A percentile compares a stretch with the other conserved stretches of the same genome.
Evolutionary conservation across 2,329 filamentous ascomycete species (phyloP).

Genomic region (Didymella exigua): DNA sequence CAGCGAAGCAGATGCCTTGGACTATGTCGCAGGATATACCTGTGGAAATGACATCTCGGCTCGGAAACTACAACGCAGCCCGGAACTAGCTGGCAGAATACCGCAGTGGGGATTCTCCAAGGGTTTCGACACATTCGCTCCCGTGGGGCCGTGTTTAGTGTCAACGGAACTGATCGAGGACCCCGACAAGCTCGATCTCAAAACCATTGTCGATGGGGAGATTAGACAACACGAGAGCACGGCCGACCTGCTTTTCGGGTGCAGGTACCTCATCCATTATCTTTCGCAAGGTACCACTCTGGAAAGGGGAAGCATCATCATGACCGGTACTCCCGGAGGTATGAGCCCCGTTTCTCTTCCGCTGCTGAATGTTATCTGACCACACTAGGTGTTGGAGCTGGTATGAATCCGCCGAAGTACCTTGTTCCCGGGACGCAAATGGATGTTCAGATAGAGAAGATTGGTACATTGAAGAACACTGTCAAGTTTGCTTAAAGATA

Average conservation of each 20-base stretch:
- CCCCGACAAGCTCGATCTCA: neutral
- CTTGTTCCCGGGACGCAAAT: too few relatives aligned
- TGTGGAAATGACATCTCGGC: constrained; percentile 49
- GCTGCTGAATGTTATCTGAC: too few relatives aligned
- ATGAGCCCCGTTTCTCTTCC: too few relatives aligned
- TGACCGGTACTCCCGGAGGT: constrained; percentile 41
- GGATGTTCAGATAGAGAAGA: too few relatives aligned
- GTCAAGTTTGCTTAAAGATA: too few relatives aligned
- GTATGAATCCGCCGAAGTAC: too few relatives aligned
- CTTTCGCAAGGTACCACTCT: neutral
- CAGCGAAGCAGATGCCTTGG: constrained; percentile 50
- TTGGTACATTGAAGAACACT: too few relatives aligned
- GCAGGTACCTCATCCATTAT: neutral
- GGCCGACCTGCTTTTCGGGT: neutral
- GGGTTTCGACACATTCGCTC: constrained; percentile 60
- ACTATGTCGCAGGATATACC: constrained; percentile 61
- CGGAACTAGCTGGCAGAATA: too few relatives aligned
- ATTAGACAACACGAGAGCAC: neutral
- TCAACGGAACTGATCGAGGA: constrained; percentile 44
- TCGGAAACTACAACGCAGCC: constrained; percentile 31
- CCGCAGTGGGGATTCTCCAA: constrained; percentile 64
- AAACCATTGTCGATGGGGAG: neutral
- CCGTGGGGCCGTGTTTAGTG: constrained; percentile 58
- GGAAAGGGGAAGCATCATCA: neutral
- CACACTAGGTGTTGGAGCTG: too few relatives aligned